Base-by-base conservation (phyloP, 495 filamentous ascomycete genomes). In the Usnea hakonensis region DNA sequence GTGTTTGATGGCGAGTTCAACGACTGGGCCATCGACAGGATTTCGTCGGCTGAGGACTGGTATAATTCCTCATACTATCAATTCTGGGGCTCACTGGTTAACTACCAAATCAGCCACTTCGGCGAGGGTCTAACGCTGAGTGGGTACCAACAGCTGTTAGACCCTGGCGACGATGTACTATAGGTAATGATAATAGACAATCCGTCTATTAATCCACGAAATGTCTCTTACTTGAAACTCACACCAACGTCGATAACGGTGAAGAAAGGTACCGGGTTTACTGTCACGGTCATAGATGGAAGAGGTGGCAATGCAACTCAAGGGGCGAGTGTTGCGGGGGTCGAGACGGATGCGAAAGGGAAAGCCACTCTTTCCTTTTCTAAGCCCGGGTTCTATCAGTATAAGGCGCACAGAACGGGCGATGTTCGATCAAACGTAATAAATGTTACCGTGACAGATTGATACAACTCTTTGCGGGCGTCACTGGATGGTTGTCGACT, bases 31-130 rank as follows among this genome's bases (percentile, higher is more conserved):
- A 62, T 67, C 43, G 30, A 10, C 21, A 28, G 23, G 0, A 58
- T 67, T 23, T 28, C 32, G 0, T 19, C 41, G 0, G 7, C 48
- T 1, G 14, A 38, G 9, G 4, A 19, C 6, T n/a, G n/a, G n/a
- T 19, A 16, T 7, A 35, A 30, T 2, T 32, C 43, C 28, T 19
- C 26, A 0, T 1, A 3, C 0, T 23, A 38, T 30, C 1, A 54
- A 13, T 65, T 41, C 46, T 67, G 58, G 65, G 63, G 65, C 5
- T 10, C 55, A 10, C 19, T 67, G 3, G 11, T 41, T 0, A 67
- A 67, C 41, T 67, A 55, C 16, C 41, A 65, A 8, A 7, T 65
- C 43, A 46, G 55, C 13, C 3, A 4, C 6, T n/a, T 35, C 8
- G 11, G 17, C 6, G 23, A 43, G 14, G 48, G 35, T 1, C 37